Evolutionary conservation across 2,329 filamentous ascomycete genomes (phyloP), one percentile per base, ranked within the genome.

Genomic region (Apiospora pterosperma): DNA sequence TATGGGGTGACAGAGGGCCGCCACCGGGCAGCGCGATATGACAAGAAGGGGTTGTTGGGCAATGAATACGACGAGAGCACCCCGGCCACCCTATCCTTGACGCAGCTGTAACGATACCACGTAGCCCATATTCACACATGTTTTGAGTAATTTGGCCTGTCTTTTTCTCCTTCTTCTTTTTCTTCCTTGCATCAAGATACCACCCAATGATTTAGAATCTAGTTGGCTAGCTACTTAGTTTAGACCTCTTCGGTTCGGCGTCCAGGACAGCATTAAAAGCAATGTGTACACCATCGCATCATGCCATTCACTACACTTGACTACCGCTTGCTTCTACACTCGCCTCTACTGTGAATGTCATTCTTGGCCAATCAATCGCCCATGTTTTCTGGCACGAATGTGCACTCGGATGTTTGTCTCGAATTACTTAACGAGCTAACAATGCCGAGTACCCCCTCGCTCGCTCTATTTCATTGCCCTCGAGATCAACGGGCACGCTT

Each of bases 1-100:
- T 77, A 6, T 77, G 76, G 76, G 76, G 75, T 23, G 65, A 71
- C 44, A 68, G 39, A 31, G 39, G 60, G 16, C 60, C 60, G 6
- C 60, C 60, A 8, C 7, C 38, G 19, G 36, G 36, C 34, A 34
- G 58, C 58, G 58, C 58, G 11, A 38, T 19, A 28, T 38, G 21
- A 28, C 8, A 28, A 34, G 28, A 55, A 28, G 16, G 48, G 19
- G 48, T 19, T 4, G 48, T n/a, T n/a, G 19, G 21, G 10, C 4
- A 55, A n/a, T 19, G 11, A 55, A 55, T 34, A 55, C 28, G 28
- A 34, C n/a, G 16, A 34, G 19, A 21, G 28, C 19, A 55, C 34
- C 31, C 48, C 48, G 16, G 28, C 48, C 48, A 34, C n/a, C 19
- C 28, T 55, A 34, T 34, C 19, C 28, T 55, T 55, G 48, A 55